phyloP scores from a whole-genome alignment of 345 rosid genomes.

The Dipteronia dyeriana region DNA sequence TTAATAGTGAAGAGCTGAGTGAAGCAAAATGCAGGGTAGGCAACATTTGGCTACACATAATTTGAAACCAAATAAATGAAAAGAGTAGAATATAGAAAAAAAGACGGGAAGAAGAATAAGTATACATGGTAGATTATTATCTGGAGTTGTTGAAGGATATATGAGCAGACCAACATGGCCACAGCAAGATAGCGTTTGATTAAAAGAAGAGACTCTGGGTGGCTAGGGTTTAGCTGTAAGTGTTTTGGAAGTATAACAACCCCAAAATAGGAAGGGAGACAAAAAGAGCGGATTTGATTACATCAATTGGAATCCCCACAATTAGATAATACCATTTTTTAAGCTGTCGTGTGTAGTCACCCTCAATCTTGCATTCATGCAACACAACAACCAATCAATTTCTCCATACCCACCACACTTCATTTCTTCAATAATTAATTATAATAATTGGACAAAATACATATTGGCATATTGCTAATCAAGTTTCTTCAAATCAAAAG shows the following conservation, averaged over 20 bases:
- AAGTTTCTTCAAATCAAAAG: slow-evolving; percentile 11
- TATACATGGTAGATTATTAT: background rate
- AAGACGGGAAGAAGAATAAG: background rate
- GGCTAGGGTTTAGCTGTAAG: slow-evolving; percentile 30
- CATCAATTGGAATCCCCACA: slow-evolving; percentile 35
- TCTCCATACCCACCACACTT: slow-evolving; percentile 28
- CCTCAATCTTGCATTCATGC: slow-evolving; percentile 46
- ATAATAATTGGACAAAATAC: slow-evolving; percentile 17
- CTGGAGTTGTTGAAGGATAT: background rate
- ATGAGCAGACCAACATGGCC: slow-evolving; percentile 6
- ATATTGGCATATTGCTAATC: slow-evolving; percentile 17
- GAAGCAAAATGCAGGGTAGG: background rate
- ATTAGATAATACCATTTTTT: slow-evolving; percentile 40
- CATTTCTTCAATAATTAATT: slow-evolving; percentile 30
- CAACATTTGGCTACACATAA: background rate
- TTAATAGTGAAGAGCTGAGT: background rate
- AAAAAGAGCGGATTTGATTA: slow-evolving; percentile 30
- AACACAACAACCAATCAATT: slow-evolving; percentile 41
- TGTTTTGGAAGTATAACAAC: slow-evolving; percentile 19
- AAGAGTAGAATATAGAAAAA: background rate
- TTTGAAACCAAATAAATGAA: background rate
- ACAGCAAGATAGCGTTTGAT: background rate
- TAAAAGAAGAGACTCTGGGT: background rate
- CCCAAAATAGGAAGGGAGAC: slow-evolving; percentile 37
- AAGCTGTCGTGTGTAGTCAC: slow-evolving; percentile 42